A percentile compares a stretch with the other conserved stretches of the same genome.
These are phyloP conservation scores for Aureobasidium sp. DNA, from an alignment of 2,329 filamentous ascomycete genomes.

Conservation along the genomic window DNA sequence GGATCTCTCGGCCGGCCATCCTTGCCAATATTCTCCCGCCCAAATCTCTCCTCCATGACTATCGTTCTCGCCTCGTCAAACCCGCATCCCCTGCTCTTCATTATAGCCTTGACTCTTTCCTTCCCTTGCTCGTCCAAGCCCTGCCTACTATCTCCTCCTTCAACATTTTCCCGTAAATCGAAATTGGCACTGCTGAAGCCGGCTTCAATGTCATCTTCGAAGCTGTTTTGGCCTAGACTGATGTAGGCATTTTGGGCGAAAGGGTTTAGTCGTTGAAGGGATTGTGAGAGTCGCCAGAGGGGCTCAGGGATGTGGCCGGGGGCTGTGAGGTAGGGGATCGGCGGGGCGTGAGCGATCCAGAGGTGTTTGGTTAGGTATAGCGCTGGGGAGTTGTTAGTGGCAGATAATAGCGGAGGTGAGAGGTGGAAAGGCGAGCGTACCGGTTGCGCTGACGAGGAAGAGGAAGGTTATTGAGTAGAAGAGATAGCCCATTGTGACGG, in stretches of 20 bases:
- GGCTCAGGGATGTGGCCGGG: conserved; percentile 44
- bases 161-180: conserved; percentile 73
- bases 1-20: conserved; percentile 86
- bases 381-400: conserved; percentile 35
- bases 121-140: conserved; percentile 79
- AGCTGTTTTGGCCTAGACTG: conserved; percentile 62
- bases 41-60: conserved; percentile 80
- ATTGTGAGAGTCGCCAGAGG: conserved; percentile 44
- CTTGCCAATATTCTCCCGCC: conserved; percentile 77
- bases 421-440: conserved; percentile 48
- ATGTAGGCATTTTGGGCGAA: conserved; percentile 59
- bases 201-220: conserved; percentile 78
- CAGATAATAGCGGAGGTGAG: conserved; percentile 7
- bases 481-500: conserved; percentile 61
- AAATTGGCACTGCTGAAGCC: conserved; percentile 74
- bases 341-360: conserved; percentile 67
- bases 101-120: conserved; percentile 75
- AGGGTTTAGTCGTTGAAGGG: conserved; percentile 37
- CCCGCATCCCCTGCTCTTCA: conserved; percentile 73
- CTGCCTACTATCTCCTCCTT: conserved; percentile 66
- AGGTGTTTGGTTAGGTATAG: conserved; percentile 73
- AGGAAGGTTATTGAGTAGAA: conserved; percentile 71
- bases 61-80: conserved; percentile 89
- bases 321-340: conserved; percentile 46
- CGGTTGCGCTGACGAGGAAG: conserved; percentile 63